A percentile compares a stretch with the other conserved stretches of the same genome.
Evolutionary conservation across 441 rosid genomes (phyloP).

Genomic region (Erodium moschatum): DNA sequence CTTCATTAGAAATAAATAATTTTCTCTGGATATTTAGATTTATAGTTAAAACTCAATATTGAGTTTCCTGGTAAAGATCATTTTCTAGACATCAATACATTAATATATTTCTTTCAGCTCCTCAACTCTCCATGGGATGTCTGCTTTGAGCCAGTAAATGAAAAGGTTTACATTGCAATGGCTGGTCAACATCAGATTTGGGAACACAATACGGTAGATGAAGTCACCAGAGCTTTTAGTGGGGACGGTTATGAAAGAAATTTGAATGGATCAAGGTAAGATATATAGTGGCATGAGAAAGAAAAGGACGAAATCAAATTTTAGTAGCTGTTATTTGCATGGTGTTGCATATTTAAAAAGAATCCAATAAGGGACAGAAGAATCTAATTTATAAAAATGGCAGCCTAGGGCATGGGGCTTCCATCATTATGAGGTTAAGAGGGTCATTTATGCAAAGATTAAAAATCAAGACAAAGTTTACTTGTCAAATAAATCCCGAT

Average conservation of each 20-base stretch:
- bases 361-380: not conserved
- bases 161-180: conserved; percentile 84
- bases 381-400: not conserved
- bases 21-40: not conserved
- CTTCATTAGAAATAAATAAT: conserved; percentile 9
- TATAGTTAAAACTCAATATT: not conserved
- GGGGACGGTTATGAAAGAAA: conserved; percentile 93
- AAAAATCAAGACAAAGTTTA: not conserved
- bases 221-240: conserved; percentile 67
- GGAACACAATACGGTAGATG: conserved; percentile 62
- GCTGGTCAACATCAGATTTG: conserved; percentile 98
- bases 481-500: not conserved
- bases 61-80: conserved; percentile 15
- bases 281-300: not conserved
- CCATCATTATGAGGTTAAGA: not conserved
- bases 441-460: not conserved
- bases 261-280: conserved; percentile 80
- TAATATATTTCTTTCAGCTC: conserved; percentile 39
- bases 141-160: conserved; percentile 59
- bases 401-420: not conserved
- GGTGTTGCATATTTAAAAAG: not conserved
- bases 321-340: conserved; percentile 2
- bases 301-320: not conserved
- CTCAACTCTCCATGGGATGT: conserved; percentile 98
- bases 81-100: conserved; percentile 10